phyloP scores from a whole-genome alignment of 805 yeast genomes.

The Middelhovenomyces tepae region DNA sequence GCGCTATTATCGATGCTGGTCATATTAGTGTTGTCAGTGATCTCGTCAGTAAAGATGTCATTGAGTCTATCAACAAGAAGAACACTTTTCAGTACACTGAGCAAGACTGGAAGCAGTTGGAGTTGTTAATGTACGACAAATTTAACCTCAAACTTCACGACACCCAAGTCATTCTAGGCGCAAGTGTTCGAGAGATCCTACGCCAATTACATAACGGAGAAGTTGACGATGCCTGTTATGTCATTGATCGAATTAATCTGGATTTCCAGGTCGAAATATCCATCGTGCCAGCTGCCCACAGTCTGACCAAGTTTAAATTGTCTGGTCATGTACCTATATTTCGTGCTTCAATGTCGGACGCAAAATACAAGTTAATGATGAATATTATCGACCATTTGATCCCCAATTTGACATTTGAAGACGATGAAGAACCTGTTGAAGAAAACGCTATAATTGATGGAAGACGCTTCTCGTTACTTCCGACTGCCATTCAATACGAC shows the following conservation, averaged over 20 bases:
- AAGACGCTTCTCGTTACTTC: neutral
- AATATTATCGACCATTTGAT: slow-evolving; percentile 59
- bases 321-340: slow-evolving; percentile 72
- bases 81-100: slow-evolving; percentile 46
- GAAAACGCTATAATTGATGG: neutral
- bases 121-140: slow-evolving; percentile 80
- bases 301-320: slow-evolving; percentile 61
- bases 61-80: slow-evolving; percentile 55
- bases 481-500: slow-evolving; percentile 5
- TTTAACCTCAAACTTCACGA: slow-evolving; percentile 70
- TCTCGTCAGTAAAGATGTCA: slow-evolving; percentile 58
- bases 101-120: slow-evolving; percentile 69
- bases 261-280: slow-evolving; percentile 71
- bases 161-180: slow-evolving; percentile 83
- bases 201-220: slow-evolving; percentile 47
- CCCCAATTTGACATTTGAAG: slow-evolving; percentile 37
- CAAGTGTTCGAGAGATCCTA: slow-evolving; percentile 68
- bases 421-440: neutral
- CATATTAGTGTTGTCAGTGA: slow-evolving; percentile 80
- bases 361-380: slow-evolving; percentile 84
- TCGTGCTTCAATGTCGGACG: slow-evolving; percentile 68
- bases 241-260: slow-evolving; percentile 69
- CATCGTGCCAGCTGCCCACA: slow-evolving; percentile 71
- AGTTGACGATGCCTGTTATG: slow-evolving; percentile 41
- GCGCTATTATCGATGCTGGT: slow-evolving; percentile 91